Evolutionary conservation across 768 basidiomycete genomes (phyloP).

Genomic region (Boletus rufocinnamomeus): DNA sequence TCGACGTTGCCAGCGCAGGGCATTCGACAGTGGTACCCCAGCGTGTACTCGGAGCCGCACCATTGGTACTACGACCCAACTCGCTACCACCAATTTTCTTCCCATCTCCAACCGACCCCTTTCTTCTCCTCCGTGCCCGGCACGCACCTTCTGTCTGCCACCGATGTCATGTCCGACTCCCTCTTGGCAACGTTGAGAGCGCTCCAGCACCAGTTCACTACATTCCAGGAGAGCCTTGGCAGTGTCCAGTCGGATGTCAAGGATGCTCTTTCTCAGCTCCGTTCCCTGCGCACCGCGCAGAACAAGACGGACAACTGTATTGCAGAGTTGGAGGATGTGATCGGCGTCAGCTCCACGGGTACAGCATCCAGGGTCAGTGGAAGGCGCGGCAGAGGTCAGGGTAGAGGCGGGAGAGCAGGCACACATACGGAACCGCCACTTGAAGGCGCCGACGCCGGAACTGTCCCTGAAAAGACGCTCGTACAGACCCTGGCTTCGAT

Average conservation of each 20-base stretch:
- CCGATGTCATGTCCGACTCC: neutral
- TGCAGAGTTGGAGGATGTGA: slow-evolving; percentile 12
- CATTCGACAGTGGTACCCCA: neutral
- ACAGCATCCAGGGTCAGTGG: neutral
- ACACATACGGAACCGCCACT: neutral
- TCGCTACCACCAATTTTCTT: neutral
- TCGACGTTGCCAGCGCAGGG: neutral
- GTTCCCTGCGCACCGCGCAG: slow-evolving; percentile 18
- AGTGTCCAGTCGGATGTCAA: slow-evolving; percentile 15
- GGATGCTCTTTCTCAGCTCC: slow-evolving; percentile 20
- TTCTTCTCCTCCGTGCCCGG: neutral
- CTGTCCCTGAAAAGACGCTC: slow-evolving; percentile 4
- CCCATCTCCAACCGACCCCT: neutral
- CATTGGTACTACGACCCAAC: slow-evolving; percentile 5
- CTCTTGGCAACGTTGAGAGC: slow-evolving; percentile 1
- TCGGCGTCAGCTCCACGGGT: slow-evolving; percentile 13
- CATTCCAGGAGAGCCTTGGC: slow-evolving; percentile 12
- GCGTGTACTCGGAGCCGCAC: slow-evolving; percentile 1
- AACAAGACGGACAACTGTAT: slow-evolving; percentile 9
- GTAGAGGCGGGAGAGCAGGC: neutral
- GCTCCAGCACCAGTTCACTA: slow-evolving; percentile 20
- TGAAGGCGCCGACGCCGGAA: neutral
- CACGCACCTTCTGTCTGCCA: neutral
- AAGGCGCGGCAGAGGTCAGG: neutral
- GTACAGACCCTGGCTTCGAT: slow-evolving; percentile 20